A percentile compares a stretch with the other conserved stretches of the same genome.
These are phyloP conservation scores for Vigna hirtella DNA, from an alignment of 306 rosid species.

Conservation along the genomic window DNA sequence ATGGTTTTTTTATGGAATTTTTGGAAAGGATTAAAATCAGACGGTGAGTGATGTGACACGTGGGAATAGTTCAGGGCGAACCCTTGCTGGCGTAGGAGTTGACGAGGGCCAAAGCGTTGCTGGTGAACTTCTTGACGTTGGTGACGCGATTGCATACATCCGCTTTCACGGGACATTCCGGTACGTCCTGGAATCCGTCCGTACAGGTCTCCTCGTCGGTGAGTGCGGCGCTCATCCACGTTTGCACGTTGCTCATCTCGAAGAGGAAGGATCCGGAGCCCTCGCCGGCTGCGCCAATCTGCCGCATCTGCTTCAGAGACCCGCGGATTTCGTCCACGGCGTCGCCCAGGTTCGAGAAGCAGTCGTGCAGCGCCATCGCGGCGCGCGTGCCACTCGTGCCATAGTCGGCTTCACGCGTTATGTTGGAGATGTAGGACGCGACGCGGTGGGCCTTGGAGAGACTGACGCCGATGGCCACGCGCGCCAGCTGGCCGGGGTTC, in stretches of 20 bases:
- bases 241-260: conserved; percentile 98
- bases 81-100: conserved; percentile 66
- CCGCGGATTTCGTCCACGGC: conserved; percentile 88
- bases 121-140: conserved; percentile 74
- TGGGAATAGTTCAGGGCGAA: conserved; percentile 40
- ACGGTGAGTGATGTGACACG: conserved; percentile 15
- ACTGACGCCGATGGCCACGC: conserved; percentile 73
- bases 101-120: conserved; percentile 91
- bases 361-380: conserved; percentile 77
- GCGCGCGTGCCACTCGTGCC: conserved; percentile 51
- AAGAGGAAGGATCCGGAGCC: conserved; percentile 62
- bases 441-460: conserved; percentile 61
- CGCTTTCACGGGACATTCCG: conserved; percentile 63
- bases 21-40: neutral
- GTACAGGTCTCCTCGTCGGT: conserved; percentile 97
- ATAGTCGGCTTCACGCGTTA: conserved; percentile 70
- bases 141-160: conserved; percentile 59
- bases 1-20: no score
- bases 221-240: conserved; percentile 99
- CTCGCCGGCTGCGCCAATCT: conserved; percentile 52
- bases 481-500: conserved; percentile 79
- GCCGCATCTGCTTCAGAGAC: conserved; percentile 88
- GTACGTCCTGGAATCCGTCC: conserved; percentile 82
- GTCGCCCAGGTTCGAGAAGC: conserved; percentile 82
- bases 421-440: conserved; percentile 67